Evolutionary conservation across 768 basidiomycete species (phyloP), one percentile per base, ranked within the genome.

Genomic region (Gyrodon lividus): DNA sequence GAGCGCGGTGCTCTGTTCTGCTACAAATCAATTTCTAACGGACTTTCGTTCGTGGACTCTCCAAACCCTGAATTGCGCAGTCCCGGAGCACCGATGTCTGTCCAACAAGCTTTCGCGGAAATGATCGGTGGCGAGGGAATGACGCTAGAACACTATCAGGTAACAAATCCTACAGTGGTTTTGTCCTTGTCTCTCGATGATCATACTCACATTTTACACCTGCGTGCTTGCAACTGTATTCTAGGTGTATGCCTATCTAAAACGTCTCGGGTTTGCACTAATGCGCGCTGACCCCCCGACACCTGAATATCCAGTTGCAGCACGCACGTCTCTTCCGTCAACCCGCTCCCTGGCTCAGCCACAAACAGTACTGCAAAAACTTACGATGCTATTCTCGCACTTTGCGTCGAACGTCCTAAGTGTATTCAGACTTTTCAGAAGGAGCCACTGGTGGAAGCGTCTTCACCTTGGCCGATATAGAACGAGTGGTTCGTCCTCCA

Each of bases 201-300:
- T 8, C 26, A 17, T 37, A 19, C 17, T 31, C 23, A 1, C 23
- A n/a, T 14, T 49, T 43, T 35, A 12, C 34, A 51, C 45, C 13
- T 44, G 19, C 33, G 41, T 17, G 14, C 16, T n/a, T 31, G 31
- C 28, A 30, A 50, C 22, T n/a, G 8, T 41, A 14, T 14, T 24
- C 12, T 51, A 98, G 95, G 91, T 96, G 19, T 98, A 88, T 62
- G 82, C 96, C 0, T 94, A 96, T 69, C 77, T 99, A 28, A 92
- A 87, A 61, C 84, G 97, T 16, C 74, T 98, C 34, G 97, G 97
- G 13, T 99, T 97, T 69, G 78, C 84, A 10, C 82, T 98, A 9
- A 90, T 83, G 37, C 81, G 97, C n/a, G 75, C 91, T 0, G 73
- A 77, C 5, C 78, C 82, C 5, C 87, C 85, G 5, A 75, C 75